Percentiles rank a stretch among this genome's conserved stretches.
Evolutionary conservation across 768 basidiomycete genomes (phyloP).

Genomic region (Calvatia gigantea): DNA sequence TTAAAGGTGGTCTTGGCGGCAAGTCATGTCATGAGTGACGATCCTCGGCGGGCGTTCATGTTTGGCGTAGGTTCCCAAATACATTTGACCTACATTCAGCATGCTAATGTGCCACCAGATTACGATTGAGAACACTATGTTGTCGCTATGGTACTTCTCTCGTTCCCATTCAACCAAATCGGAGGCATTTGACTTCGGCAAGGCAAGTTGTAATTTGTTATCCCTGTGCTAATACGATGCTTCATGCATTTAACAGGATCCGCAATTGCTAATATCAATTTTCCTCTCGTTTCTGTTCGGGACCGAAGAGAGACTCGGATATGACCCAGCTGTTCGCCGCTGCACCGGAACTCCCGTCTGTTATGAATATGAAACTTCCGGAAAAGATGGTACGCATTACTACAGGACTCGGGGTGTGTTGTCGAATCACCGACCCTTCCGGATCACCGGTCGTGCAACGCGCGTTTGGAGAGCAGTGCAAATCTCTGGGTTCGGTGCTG

Average conservation of each 20-base stretch:
- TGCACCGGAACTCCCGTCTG: background rate
- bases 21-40: constrained; percentile 22
- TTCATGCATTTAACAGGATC: background rate
- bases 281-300: constrained; percentile 3
- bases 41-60: constrained; percentile 19
- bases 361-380: background rate
- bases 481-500: background rate
- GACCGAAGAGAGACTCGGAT: background rate
- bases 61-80: constrained; percentile 16
- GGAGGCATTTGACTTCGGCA: background rate
- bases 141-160: constrained; percentile 11
- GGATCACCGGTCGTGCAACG: constrained; percentile 6
- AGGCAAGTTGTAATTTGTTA: background rate
- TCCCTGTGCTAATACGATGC: background rate
- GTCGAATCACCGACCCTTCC: background rate
- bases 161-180: constrained; percentile 8
- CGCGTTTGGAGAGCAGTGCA: constrained; percentile 3
- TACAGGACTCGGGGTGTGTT: background rate
- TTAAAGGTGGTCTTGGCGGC: constrained; percentile 6
- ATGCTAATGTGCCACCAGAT: background rate
- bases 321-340: background rate
- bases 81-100: background rate
- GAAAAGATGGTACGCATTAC: background rate
- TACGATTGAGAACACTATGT: constrained; percentile 5
- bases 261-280: background rate